These are phyloP conservation scores for Didymella pinodella DNA, from an alignment of 2,329 filamentous ascomycete species.

Conservation along the genomic window DNA sequence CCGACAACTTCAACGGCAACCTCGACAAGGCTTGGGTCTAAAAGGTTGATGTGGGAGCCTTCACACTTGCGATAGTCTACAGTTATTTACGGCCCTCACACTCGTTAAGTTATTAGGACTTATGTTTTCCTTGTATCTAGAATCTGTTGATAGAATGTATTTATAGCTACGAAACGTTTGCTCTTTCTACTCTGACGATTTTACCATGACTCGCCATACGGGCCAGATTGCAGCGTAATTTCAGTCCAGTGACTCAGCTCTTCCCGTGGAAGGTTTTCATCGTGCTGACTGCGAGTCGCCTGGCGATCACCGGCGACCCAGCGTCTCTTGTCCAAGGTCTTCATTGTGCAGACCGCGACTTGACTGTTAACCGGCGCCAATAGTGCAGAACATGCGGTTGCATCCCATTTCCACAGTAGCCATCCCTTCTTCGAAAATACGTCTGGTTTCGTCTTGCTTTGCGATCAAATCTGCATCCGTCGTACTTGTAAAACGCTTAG, in stretches of 20 bases:
- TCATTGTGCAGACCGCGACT: neutral
- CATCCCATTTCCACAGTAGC: neutral
- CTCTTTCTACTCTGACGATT: no score
- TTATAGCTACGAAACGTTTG: no score
- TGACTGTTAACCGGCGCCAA: neutral
- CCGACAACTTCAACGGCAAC: conserved; percentile 49
- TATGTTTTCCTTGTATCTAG: no score
- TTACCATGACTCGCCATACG: neutral
- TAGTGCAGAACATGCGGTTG: neutral
- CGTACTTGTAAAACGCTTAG: no score
- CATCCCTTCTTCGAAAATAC: neutral
- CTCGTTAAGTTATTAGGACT: no score
- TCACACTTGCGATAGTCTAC: neutral
- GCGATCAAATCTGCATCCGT: neutral
- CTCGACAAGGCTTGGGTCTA: conserved; percentile 13
- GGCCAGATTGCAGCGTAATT: neutral
- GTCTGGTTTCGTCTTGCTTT: neutral
- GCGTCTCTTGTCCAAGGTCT: neutral
- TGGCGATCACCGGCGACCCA: no score
- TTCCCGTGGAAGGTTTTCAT: neutral
- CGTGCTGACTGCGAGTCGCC: no score
- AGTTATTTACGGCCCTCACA: no score
- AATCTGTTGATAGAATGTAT: no score
- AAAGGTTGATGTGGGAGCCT: neutral
- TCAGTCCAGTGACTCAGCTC: neutral